These are phyloP conservation scores for Colletotrichum siamense DNA, from an alignment of 2,329 filamentous ascomycete genomes.

Conservation along the genomic window DNA sequence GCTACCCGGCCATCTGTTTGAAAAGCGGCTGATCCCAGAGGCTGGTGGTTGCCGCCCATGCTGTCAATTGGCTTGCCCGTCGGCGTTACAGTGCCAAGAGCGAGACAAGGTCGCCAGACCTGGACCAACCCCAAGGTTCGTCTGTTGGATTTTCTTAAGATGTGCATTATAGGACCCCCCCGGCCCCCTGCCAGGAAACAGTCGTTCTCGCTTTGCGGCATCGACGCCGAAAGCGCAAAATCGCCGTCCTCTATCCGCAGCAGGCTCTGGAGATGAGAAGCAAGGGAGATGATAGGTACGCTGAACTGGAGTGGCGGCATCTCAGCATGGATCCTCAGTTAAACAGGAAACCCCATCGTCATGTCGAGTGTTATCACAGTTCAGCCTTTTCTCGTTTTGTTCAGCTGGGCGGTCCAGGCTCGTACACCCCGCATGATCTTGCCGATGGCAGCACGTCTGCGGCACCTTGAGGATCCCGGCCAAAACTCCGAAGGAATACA, in stretches of 20 bases:
- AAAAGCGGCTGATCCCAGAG: background rate
- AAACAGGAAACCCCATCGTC: background rate
- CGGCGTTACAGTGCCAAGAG: conserved; percentile 9
- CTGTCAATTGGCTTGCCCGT: background rate
- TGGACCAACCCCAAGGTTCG: background rate
- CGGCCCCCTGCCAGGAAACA: background rate
- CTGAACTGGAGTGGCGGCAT: background rate
- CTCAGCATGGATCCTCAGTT: background rate
- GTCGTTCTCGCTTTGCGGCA: background rate
- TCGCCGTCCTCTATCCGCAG: background rate
- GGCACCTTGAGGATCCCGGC: background rate
- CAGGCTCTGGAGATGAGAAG: background rate
- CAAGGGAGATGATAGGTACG: background rate
- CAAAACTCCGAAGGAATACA: background rate
- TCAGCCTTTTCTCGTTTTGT: background rate
- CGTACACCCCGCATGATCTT: background rate
- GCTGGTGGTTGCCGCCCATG: background rate
- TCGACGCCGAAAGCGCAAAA: background rate
- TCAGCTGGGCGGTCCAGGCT: background rate
- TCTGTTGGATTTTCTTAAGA: conserved; percentile 30
- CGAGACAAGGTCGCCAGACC: background rate
- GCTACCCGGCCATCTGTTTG: conserved; percentile 4
- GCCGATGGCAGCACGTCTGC: background rate
- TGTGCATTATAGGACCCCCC: conserved; percentile 30
- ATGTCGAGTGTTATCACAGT: background rate